phyloP scores from a whole-genome alignment of 345 rosid genomes.

The Gynandropsis gynandra region DNA sequence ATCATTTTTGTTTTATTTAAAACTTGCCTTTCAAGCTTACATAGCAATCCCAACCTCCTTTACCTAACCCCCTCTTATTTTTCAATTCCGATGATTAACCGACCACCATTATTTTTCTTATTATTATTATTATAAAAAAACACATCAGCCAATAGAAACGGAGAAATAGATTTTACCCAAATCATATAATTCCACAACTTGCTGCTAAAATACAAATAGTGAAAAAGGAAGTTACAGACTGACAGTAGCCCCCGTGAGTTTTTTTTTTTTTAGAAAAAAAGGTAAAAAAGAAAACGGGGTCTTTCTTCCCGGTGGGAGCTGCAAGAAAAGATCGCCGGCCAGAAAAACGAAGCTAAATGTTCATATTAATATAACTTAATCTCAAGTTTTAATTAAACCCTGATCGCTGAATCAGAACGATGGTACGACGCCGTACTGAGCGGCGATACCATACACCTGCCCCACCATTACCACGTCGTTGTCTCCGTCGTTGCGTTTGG shows the following conservation, averaged over 20 bases:
- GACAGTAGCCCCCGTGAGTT: conserved; percentile 13
- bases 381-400: too few species aligned
- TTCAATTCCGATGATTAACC: too few species aligned
- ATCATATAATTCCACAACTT: conserved; percentile 16
- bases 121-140: too few species aligned
- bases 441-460: conserved; percentile 20
- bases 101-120: too few species aligned
- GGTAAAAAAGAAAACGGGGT: background rate
- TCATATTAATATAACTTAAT: too few species aligned
- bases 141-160: conserved; percentile 3
- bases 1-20: too few species aligned
- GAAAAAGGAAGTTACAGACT: conserved; percentile 18
- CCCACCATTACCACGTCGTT: conserved; percentile 29
- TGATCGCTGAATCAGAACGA: conserved; percentile 28
- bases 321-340: conserved; percentile 10
- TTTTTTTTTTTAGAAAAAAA: too few species aligned
- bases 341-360: too few species aligned
- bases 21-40: too few species aligned
- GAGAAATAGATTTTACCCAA: conserved; percentile 11
- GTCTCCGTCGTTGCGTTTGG: conserved; percentile 56
- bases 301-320: conserved; percentile 5
- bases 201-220: conserved; percentile 18
- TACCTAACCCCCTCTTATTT: too few species aligned
- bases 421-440: conserved; percentile 74
- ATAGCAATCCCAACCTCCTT: too few species aligned